Percentiles rank a stretch among this genome's conserved stretches.
Evolutionary conservation across 306 rosid species (phyloP).

Genomic region (Trichosanthes truncata): DNA sequence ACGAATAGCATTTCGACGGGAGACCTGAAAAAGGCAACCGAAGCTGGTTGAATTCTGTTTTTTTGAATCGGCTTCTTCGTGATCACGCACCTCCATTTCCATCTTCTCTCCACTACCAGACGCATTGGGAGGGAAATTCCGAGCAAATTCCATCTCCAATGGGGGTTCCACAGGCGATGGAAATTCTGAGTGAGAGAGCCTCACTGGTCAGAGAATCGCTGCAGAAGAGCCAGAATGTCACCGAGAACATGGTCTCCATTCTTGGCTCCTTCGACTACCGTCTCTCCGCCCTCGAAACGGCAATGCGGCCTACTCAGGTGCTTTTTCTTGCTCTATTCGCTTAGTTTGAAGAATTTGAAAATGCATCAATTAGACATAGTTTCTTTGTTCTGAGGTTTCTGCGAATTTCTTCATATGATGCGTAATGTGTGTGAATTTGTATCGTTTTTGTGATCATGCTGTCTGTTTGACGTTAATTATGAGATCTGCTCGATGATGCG

Average conservation of each 20-base stretch:
- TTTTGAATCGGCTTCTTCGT: background rate
- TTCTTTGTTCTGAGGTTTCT: background rate
- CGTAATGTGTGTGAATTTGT: background rate
- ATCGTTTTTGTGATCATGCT: slow-evolving; percentile 3
- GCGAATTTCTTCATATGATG: background rate
- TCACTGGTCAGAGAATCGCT: slow-evolving; percentile 52
- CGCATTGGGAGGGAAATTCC: slow-evolving; percentile 10
- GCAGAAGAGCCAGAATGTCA: slow-evolving; percentile 63
- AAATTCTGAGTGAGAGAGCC: slow-evolving; percentile 50
- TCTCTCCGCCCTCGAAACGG: slow-evolving; percentile 88
- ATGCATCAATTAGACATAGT: background rate
- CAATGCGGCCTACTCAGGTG: slow-evolving; percentile 98
- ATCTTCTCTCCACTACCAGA: slow-evolving; percentile 18
- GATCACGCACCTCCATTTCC: background rate
- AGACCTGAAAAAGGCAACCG: background rate
- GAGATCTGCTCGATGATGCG: slow-evolving; percentile 10
- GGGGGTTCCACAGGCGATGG: slow-evolving; percentile 59
- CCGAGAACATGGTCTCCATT: slow-evolving; percentile 77
- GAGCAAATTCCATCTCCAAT: slow-evolving; percentile 7
- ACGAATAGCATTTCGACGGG: slow-evolving; percentile 13
- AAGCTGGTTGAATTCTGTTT: background rate
- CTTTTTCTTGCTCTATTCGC: background rate
- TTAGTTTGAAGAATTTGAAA: background rate
- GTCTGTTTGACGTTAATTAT: background rate
- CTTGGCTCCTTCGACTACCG: slow-evolving; percentile 96